These are phyloP conservation scores for Yamadazyma nakazawae DNA, from an alignment of 805 yeast species.

Conservation along the genomic window DNA sequence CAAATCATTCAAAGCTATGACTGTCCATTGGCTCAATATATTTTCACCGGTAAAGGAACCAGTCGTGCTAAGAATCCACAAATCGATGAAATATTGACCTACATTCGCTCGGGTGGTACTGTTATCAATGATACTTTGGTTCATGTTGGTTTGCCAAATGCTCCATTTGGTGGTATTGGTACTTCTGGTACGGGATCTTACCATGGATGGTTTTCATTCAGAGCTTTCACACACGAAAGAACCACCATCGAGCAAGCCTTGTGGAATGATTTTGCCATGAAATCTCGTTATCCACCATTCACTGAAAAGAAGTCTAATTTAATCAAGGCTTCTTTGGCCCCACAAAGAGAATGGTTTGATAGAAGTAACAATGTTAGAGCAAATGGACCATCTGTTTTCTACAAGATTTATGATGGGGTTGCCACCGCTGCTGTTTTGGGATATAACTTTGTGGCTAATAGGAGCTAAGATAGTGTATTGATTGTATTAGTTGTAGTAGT, in stretches of 20 bases:
- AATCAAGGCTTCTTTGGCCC: slow-evolving; percentile 16
- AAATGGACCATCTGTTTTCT: slow-evolving; percentile 31
- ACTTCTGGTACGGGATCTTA: slow-evolving; percentile 78
- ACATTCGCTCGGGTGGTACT: slow-evolving; percentile 70
- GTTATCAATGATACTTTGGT: slow-evolving; percentile 67
- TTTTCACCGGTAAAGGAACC: slow-evolving; percentile 50
- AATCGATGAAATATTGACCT: slow-evolving; percentile 39
- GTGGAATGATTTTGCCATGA: slow-evolving; percentile 57
- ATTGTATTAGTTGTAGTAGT: background rate
- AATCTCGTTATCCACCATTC: slow-evolving; percentile 68
- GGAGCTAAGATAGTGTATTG: slow-evolving; percentile 1
- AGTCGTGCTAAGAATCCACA: slow-evolving; percentile 45
- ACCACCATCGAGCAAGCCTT: slow-evolving; percentile 61
- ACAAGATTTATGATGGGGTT: slow-evolving; percentile 29
- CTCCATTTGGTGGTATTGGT: slow-evolving; percentile 94
- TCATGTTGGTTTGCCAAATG: slow-evolving; percentile 62
- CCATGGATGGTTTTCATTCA: slow-evolving; percentile 58
- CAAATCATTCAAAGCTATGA: slow-evolving; percentile 50
- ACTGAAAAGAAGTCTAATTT: slow-evolving; percentile 30
- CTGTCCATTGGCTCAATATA: slow-evolving; percentile 78
- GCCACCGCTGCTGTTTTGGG: slow-evolving; percentile 28
- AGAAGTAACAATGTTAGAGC: slow-evolving; percentile 34
- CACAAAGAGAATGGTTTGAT: slow-evolving; percentile 37
- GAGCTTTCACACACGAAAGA: slow-evolving; percentile 73
- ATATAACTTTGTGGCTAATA: slow-evolving; percentile 8